Base-by-base conservation (phyloP, 78 protist species). In the Blattamonas nauphoetae region DNA sequence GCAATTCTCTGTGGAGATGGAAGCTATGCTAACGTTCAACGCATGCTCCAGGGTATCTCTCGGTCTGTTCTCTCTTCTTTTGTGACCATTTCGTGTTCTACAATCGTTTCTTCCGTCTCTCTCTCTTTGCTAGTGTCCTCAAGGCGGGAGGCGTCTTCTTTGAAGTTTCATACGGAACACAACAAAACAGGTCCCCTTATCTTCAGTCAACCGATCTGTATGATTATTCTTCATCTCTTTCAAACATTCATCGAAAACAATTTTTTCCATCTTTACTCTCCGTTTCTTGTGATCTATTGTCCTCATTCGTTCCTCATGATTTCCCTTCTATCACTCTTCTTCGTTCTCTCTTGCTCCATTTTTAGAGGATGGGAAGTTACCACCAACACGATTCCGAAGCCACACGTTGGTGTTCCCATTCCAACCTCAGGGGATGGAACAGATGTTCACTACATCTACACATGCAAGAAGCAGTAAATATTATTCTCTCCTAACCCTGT, bases 1-100 rank as follows among this genome's bases (percentile, higher is more conserved):
- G 45, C 84, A 32, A 38, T 88, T 1, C 42, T 88, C 4, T 88
- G 89, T 88, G 89, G 89, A 1, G 71, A 42, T 81, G 89, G 81
- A 1, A 38, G 71, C n/a, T 88, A 78, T 80, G 63, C 11, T 29
- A 55, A 55, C 21, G 71, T 55, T 55, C 71, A 55, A 55, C 11
- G 21, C 38, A 55, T 55, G 71, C 71, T 55, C 21, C 38, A 11
- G 11, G 71, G 71, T 29, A 55, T 55, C 21, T 55, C 71, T 29
- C 11, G 21, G 71, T 55, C 11, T 55, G 11, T 55, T 29, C 21
- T 55, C 11, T 55, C 21, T 11, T 55, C 21, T 29, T 55, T 55
- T 21, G 21, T 11, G 38, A 11, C 11, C 11, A 55, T 55, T 55
- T 55, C n/a, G n/a, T n/a, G n/a, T n/a, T n/a, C n/a, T n/a, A n/a